Evolutionary conservation across 2,329 filamentous ascomycete species (phyloP).

Genomic region (Pseudopithomyces chartarum): DNA sequence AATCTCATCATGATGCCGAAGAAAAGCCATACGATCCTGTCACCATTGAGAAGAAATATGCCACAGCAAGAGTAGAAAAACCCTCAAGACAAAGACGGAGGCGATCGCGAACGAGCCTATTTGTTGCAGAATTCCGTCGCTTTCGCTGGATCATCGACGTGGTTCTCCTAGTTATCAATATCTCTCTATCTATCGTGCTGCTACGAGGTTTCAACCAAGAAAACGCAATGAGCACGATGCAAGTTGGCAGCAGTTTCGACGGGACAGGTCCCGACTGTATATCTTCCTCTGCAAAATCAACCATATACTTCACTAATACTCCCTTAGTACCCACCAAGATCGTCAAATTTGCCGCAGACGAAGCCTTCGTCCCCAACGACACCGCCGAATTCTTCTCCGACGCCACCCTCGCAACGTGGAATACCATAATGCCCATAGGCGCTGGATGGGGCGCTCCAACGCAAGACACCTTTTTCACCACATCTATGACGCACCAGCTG

Average conservation of each 20-base stretch:
- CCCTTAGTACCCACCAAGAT: slow-evolving; percentile 13
- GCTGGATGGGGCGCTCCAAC: slow-evolving; percentile 9
- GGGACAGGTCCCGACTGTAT: not conserved
- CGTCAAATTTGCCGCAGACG: slow-evolving; percentile 14
- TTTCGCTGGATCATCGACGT: slow-evolving; percentile 8
- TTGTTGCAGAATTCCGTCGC: slow-evolving; percentile 3
- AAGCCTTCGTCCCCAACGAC: slow-evolving; percentile 12
- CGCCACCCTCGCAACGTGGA: slow-evolving; percentile 11
- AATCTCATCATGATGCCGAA: not conserved
- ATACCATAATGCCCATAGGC: slow-evolving; percentile 13
- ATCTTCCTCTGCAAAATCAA: not conserved
- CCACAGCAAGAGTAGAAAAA: not conserved
- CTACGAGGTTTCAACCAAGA: slow-evolving; percentile 3
- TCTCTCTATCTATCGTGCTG: slow-evolving; percentile 7
- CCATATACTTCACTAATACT: not conserved
- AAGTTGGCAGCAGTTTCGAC: slow-evolving; percentile 7
- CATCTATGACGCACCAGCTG: slow-evolving; percentile 15
- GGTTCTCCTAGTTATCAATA: slow-evolving; percentile 8
- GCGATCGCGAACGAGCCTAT: not conserved
- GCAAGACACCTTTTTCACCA: slow-evolving; percentile 11
- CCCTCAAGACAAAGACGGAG: not conserved
- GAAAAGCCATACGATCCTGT: not conserved
- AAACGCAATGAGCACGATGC: not conserved
- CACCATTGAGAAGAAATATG: not conserved
- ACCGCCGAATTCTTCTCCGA: slow-evolving; percentile 12